Evolutionary conservation across 106 monocot genomes (phyloP), one percentile per base, ranked within the genome.

Genomic region (Agapanthus africanus): DNA sequence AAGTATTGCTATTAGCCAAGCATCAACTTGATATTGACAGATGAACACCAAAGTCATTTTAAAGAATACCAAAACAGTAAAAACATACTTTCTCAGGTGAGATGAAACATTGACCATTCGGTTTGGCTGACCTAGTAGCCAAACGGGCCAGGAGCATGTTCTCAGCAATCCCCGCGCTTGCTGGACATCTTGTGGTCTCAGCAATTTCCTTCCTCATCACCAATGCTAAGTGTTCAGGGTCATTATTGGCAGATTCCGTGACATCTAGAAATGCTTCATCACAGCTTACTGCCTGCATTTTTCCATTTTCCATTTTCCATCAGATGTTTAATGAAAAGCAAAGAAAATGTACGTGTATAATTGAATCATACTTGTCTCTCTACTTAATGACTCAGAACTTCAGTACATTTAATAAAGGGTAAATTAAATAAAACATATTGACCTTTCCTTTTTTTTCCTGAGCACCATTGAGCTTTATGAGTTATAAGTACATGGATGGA

Each of bases 231-330:
- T 75, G 37, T 69, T 88, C 84, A 65, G 97, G 89, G 74, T 92
- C 73, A 73, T 79, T 41, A 61, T 65, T 51, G 7, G 51, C 28
- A 69, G 54, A 71, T 32, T 70, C 82, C 44, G 80, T 79, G 59
- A 87, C 79, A 81, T 92, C 97, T 36, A 97, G 68, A 77, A 87
- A 97, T 46, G 92, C 97, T 79, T 97, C 92, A 81, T 97, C 95
- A 79, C 95, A 97, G 76, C 91, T 97, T 60, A 97, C 32, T 52
- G 97, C 92, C 95, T 95, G 73, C 71, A 78, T 32, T 76, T n/a
- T n/a, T n/a, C n/a, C n/a, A n/a, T n/a, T n/a, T n/a, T n/a, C n/a
- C n/a, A n/a, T n/a, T n/a, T 74, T 27, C 68, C 2, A 57, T 34
- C 27, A 70, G 38, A 62, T 47, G 49, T 35, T 64, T 37, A 7